phyloP scores from a whole-genome alignment of 768 basidiomycete genomes.

The Suillus fuscotomentosus region DNA sequence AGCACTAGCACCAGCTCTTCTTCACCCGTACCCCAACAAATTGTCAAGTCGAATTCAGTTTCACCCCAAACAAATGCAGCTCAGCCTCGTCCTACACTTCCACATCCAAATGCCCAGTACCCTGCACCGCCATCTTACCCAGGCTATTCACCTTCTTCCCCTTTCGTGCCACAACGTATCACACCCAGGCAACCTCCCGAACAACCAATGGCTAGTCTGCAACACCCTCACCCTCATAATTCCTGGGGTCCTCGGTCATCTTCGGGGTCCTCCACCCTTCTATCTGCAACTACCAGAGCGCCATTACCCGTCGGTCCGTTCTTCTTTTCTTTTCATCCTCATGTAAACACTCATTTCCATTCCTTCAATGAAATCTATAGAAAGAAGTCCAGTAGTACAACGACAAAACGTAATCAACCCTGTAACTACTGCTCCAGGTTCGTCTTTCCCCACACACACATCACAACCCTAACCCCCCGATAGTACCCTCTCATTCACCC shows the following conservation, averaged over 20 bases:
- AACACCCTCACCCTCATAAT: constrained; percentile 28
- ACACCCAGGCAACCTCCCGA: constrained; percentile 26
- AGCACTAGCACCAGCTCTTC: constrained; percentile 17
- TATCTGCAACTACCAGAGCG: constrained; percentile 20
- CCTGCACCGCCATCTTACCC: constrained; percentile 31
- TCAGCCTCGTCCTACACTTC: not conserved
- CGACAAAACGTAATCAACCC: constrained; percentile 24
- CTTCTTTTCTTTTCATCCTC: constrained; percentile 6
- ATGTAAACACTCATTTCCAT: not conserved
- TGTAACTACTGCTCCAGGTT: constrained; percentile 21
- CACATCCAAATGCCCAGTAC: constrained; percentile 19
- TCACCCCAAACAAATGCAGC: constrained; percentile 21
- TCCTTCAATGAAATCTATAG: constrained; percentile 9
- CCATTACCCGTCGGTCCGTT: constrained; percentile 25
- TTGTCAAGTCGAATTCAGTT: constrained; percentile 19
- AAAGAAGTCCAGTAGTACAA: constrained; percentile 29
- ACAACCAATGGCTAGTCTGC: constrained; percentile 29
- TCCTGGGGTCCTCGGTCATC: constrained; percentile 29
- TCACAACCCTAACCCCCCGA: constrained; percentile 8
- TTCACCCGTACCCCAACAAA: constrained; percentile 33
- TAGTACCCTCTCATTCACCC: constrained; percentile 26
- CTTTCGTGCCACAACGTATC: constrained; percentile 25
- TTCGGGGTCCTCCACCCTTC: constrained; percentile 29
- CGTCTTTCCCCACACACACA: constrained; percentile 5
- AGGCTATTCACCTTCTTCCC: constrained; percentile 26